Evolutionary conservation across 163 green algal species (phyloP).

Genomic region (Coccomyxa subellipsoidea): DNA sequence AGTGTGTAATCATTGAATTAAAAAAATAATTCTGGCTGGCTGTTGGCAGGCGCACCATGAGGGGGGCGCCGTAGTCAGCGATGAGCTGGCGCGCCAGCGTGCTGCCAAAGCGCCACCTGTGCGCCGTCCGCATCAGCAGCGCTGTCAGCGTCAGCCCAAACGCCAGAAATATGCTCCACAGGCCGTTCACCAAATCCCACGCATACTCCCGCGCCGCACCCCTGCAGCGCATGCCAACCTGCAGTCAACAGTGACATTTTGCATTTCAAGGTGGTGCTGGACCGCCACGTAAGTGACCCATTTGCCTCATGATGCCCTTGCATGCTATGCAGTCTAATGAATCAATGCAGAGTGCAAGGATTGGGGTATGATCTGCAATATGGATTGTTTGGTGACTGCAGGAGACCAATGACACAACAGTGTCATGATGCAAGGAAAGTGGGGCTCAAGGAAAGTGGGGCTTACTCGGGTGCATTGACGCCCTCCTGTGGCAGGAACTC

Average conservation of each 20-base stretch:
- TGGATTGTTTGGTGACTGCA: too few species aligned
- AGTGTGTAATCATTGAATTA: too few species aligned
- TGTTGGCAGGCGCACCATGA: constrained; percentile 41
- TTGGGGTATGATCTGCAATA: too few species aligned
- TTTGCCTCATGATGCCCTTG: too few species aligned
- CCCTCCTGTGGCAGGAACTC: constrained; percentile 18
- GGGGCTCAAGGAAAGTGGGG: background rate
- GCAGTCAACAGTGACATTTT: too few species aligned
- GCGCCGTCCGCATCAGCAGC: constrained; percentile 44
- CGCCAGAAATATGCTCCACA: constrained; percentile 72
- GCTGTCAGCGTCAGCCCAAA: constrained; percentile 50
- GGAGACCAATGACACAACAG: too few species aligned
- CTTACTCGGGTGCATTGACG: background rate
- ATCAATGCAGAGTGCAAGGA: too few species aligned
- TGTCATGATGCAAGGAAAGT: background rate
- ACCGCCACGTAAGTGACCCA: too few species aligned
- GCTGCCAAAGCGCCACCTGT: constrained; percentile 63
- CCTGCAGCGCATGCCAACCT: constrained; percentile 13
- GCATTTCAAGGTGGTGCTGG: too few species aligned
- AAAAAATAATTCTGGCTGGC: too few species aligned
- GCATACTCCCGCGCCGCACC: background rate
- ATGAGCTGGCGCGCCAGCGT: constrained; percentile 40
- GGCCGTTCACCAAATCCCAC: constrained; percentile 69
- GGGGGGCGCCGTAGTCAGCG: constrained; percentile 59
- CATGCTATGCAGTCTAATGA: too few species aligned